These are phyloP conservation scores for Alliaria petiolata DNA, from an alignment of 345 rosid genomes.

Conservation along the genomic window DNA sequence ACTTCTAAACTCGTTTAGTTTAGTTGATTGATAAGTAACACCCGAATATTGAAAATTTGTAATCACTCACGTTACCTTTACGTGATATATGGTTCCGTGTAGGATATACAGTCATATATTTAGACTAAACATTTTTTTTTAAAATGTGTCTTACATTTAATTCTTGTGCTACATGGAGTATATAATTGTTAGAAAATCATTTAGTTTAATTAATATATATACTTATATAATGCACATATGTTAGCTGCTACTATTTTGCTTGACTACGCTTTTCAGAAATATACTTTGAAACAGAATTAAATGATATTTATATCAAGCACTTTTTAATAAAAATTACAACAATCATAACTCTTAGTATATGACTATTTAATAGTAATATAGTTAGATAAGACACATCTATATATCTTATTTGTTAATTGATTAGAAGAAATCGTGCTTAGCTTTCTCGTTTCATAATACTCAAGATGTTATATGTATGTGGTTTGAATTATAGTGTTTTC, in stretches of 20 bases:
- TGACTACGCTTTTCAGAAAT: neutral
- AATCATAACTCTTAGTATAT: neutral
- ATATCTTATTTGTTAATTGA: neutral
- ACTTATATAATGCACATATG: neutral
- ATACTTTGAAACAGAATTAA: neutral
- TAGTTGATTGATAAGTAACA: conserved; percentile 8
- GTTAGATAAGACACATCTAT: too few species aligned
- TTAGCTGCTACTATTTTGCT: neutral
- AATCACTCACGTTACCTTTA: conserved; percentile 4
- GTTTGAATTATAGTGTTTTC: neutral
- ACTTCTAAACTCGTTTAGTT: neutral
- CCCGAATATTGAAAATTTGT: neutral
- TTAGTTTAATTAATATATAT: too few species aligned
- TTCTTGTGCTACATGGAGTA: neutral
- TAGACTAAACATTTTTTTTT: neutral
- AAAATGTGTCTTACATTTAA: neutral
- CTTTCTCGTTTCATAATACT: neutral
- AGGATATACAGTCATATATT: too few species aligned
- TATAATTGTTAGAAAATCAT: neutral
- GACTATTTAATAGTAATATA: neutral
- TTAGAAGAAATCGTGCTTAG: neutral
- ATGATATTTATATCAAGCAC: too few species aligned
- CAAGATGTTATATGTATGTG: neutral
- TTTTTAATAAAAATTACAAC: too few species aligned
- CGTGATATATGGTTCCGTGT: too few species aligned